phyloP scores from a whole-genome alignment of 805 yeast genomes.

The Kurtzmaniella fragi region DNA sequence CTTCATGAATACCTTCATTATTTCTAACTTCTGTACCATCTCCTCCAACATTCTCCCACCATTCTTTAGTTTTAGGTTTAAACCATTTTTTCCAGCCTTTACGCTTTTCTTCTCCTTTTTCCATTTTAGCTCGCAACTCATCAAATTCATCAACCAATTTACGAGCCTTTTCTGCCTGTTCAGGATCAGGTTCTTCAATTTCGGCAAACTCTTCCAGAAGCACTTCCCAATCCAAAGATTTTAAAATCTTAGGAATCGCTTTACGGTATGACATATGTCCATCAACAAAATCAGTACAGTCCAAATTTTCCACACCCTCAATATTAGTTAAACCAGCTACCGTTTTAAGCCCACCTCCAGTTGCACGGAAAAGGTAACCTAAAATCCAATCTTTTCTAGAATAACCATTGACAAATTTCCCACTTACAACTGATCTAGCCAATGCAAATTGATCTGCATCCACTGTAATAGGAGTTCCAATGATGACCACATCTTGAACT shows the following conservation, averaged over 20 bases:
- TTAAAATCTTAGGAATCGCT: conserved; percentile 80
- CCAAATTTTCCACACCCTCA: conserved; percentile 73
- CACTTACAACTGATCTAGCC: conserved; percentile 84
- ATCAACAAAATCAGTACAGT: conserved; percentile 80
- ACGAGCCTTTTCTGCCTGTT: conserved; percentile 75
- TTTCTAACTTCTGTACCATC: conserved; percentile 13
- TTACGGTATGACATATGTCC: conserved; percentile 98
- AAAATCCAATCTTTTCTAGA: conserved; percentile 93
- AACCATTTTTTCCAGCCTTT: conserved; percentile 48
- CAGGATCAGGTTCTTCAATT: conserved; percentile 94
- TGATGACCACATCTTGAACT: conserved; percentile 78
- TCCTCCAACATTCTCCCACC: conserved; percentile 54
- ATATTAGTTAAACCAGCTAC: conserved; percentile 75
- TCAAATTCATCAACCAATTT: conserved; percentile 81
- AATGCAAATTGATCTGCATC: conserved; percentile 70
- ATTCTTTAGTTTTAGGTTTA: conserved; percentile 44
- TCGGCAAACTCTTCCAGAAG: conserved; percentile 88
- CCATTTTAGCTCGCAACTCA: conserved; percentile 65
- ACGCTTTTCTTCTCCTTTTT: conserved; percentile 19
- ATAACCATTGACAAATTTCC: conserved; percentile 84
- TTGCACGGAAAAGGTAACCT: conserved; percentile 92
- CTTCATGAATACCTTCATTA: conserved; percentile 4
- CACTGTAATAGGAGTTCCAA: conserved; percentile 86
- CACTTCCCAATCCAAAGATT: conserved; percentile 70
- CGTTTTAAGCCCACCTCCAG: conserved; percentile 88